Base-by-base conservation (phyloP, 345 rosid species). In the Acer campestre region DNA sequence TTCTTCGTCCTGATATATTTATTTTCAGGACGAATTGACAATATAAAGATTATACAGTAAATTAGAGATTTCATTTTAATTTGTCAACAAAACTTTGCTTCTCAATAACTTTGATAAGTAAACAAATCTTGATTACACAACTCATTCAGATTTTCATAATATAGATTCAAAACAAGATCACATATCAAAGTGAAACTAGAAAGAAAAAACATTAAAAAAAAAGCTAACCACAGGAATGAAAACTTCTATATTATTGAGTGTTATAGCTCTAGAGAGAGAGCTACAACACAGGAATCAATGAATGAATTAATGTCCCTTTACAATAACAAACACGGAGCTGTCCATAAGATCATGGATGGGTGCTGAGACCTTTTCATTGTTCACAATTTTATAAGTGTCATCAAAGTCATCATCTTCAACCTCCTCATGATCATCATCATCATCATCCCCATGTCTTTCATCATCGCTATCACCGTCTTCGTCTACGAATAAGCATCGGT, bases 301-400 rank as follows among this genome's bases (percentile, higher is more conserved):
- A 61, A n/a, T 20, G 10, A 61, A n/a, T 6, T 55, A 71, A 71
- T 56, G 65, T n/a, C 64, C 63, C 64, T 55, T 8, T 18, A 53
- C 49, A 3, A 25, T 25, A 25, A 18, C 44, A 55, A 35, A 18
- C n/a, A n/a, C 56, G 22, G 4, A 35, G 38, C 38, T 35, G 49
- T 9, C 49, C 18, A 29, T 4, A 27, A 22, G n/a, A 1, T 10
- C 44, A 13, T 65, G 17, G 44, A 65, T 3, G 38, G 81, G 81
- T 0, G 64, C 29, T 29, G 62, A 25, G 20, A 79, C 62, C 70
- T n/a, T 63, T 0, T 79, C 51, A 6, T 77, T 77, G 59, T 75
- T 61, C 9, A 78, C 81, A 25, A 77, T 70, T 75, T 81, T 86
- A 71, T 77, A 83, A 3, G 85, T 79, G 63, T 83, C 86, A 73